Evolutionary conservation across 345 rosid species (phyloP).

Genomic region (Brassica nigra): DNA sequence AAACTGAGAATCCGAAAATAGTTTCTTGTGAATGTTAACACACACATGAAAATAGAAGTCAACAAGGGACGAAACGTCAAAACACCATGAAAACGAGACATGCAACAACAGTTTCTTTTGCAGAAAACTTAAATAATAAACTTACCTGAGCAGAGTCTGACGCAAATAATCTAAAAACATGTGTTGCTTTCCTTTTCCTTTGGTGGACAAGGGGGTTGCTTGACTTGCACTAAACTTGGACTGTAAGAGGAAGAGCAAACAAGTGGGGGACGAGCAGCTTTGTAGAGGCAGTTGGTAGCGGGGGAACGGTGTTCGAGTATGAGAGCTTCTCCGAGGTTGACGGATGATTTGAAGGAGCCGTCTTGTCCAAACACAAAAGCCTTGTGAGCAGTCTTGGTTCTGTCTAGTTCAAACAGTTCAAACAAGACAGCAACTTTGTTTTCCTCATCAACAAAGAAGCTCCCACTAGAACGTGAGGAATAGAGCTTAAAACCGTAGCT

Average conservation of each 20-base stretch:
- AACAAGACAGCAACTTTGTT: neutral
- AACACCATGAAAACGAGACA: too few relatives aligned
- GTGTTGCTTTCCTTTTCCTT: too few relatives aligned
- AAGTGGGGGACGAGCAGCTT: neutral
- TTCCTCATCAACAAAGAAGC: neutral
- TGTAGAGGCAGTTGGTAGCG: too few relatives aligned
- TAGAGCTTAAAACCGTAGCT: neutral
- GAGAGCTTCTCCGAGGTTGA: neutral
- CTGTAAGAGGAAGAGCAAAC: neutral
- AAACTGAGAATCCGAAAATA: too few relatives aligned
- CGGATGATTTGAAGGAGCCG: neutral
- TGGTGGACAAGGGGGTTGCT: neutral
- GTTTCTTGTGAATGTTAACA: too few relatives aligned
- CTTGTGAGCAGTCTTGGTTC: too few relatives aligned
- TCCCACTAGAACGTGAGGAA: neutral
- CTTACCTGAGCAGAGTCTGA: too few relatives aligned
- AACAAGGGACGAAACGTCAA: too few relatives aligned
- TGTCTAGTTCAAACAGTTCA: neutral
- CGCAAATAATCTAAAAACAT: too few relatives aligned
- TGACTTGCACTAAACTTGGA: neutral
- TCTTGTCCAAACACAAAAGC: neutral
- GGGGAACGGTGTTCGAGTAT: neutral
- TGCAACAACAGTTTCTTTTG: too few relatives aligned
- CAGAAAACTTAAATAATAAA: too few relatives aligned
- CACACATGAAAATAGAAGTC: too few relatives aligned